phyloP scores from a whole-genome alignment of 768 basidiomycete species.

The Guyanaporus albipodus region DNA sequence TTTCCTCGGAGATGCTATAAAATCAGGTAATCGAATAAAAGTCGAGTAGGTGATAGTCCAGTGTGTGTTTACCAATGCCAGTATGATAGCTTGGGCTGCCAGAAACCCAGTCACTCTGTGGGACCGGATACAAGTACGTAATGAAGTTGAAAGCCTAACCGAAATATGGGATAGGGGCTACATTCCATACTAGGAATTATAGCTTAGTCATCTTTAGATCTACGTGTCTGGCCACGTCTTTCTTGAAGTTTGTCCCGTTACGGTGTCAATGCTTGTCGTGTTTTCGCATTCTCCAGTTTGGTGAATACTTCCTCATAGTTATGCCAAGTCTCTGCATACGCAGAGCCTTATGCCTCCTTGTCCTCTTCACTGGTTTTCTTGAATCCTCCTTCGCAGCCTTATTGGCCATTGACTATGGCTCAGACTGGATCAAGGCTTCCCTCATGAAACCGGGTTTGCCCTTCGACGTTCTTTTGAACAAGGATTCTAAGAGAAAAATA shows the following conservation, averaged over 20 bases:
- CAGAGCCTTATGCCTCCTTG: constrained; percentile 25
- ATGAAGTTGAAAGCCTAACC: no score
- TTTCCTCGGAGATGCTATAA: no score
- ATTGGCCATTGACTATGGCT: constrained; percentile 96
- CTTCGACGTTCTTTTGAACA: constrained; percentile 94
- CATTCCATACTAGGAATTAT: neutral
- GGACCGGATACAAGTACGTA: no score
- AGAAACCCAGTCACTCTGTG: no score
- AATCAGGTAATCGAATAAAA: no score
- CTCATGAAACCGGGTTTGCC: constrained; percentile 92
- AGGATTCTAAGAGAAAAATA: constrained; percentile 96
- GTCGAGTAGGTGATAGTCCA: no score
- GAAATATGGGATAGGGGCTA: constrained; percentile 10
- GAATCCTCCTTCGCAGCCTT: constrained; percentile 61
- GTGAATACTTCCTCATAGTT: constrained; percentile 13
- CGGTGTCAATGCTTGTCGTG: constrained; percentile 11
- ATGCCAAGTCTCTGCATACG: constrained; percentile 25
- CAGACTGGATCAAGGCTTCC: constrained; percentile 96
- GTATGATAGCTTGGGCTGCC: no score
- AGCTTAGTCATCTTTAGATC: constrained; percentile 15
- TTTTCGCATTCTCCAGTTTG: constrained; percentile 9
- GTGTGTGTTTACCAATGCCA: no score
- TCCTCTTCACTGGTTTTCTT: constrained; percentile 21
- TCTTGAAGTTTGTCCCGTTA: neutral
- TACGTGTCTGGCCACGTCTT: constrained; percentile 26